Conservation (phyloP, 176 grass and related monocot genomes). For the Oryza brachyantha region DNA sequence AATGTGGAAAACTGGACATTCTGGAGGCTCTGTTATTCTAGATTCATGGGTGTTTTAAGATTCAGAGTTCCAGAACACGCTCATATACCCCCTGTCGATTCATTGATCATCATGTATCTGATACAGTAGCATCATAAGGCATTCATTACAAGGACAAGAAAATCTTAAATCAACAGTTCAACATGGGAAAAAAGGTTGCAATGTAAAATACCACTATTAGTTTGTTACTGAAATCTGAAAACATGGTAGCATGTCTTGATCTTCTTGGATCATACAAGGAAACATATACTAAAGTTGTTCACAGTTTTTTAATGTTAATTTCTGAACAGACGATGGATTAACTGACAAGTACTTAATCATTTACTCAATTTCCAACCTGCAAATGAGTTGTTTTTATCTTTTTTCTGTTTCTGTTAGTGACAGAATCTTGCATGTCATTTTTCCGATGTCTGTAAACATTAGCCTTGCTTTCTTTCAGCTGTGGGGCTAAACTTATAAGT, state of each 20-base stretch:
- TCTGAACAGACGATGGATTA: neutral
- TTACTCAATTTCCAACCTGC: neutral
- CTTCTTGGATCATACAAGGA: neutral
- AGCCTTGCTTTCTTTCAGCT: too few relatives aligned
- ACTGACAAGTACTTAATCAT: neutral
- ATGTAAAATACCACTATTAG: neutral
- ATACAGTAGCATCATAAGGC: too few relatives aligned
- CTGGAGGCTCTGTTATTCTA: neutral
- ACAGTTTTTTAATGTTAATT: neutral
- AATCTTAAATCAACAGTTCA: too few relatives aligned
- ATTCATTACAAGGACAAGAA: too few relatives aligned
- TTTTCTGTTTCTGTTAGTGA: neutral
- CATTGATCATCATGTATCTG: neutral
- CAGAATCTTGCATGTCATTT: neutral
- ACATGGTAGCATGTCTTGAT: neutral
- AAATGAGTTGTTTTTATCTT: neutral
- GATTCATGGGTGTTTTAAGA: neutral
- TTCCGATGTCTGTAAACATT: neutral
- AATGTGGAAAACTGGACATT: neutral
- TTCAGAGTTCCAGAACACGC: neutral
- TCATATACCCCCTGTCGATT: neutral
- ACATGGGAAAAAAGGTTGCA: too few relatives aligned
- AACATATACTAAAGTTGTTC: neutral
- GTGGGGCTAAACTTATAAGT: too few relatives aligned
- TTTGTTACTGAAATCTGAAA: too few relatives aligned